phyloP scores from a whole-genome alignment of 805 yeast genomes.

The Candida coquimbonensis region DNA sequence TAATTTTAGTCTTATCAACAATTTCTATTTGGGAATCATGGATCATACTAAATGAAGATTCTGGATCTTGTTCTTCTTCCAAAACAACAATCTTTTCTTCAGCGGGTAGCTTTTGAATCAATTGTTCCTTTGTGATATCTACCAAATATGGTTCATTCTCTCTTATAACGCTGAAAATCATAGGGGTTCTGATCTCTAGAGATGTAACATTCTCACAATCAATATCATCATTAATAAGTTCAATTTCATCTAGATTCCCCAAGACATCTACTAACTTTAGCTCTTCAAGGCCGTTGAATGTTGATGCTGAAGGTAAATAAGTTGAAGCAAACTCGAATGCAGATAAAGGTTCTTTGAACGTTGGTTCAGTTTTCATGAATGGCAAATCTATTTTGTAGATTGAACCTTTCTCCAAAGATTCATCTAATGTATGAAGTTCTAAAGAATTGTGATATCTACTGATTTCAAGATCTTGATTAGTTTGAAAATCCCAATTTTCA shows the following conservation, averaged over 20 bases:
- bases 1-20: not conserved
- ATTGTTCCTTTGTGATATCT: too few species aligned
- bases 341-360: slow-evolving; percentile 9
- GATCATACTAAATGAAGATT: too few species aligned
- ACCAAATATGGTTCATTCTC: not conserved
- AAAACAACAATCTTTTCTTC: too few species aligned
- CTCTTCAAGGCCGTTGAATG: not conserved
- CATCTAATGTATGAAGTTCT: slow-evolving; percentile 7
- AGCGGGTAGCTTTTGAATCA: too few species aligned
- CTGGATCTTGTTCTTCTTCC: too few species aligned
- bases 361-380: slow-evolving; percentile 15
- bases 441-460: not conserved
- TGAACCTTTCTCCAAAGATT: slow-evolving; percentile 12
- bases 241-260: not conserved
- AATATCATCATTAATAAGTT: not conserved
- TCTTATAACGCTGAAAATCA: not conserved
- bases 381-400: slow-evolving; percentile 13
- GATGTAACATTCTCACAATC: not conserved
- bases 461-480: not conserved
- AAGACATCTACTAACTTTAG: not conserved
- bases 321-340: slow-evolving; percentile 8
- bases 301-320: not conserved
- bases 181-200: not conserved
- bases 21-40: not conserved
- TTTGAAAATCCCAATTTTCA: not conserved